Evolutionary conservation across 805 yeast genomes (phyloP), one percentile per base, ranked within the genome.

Genomic region (Cephaloascus fragrans): DNA sequence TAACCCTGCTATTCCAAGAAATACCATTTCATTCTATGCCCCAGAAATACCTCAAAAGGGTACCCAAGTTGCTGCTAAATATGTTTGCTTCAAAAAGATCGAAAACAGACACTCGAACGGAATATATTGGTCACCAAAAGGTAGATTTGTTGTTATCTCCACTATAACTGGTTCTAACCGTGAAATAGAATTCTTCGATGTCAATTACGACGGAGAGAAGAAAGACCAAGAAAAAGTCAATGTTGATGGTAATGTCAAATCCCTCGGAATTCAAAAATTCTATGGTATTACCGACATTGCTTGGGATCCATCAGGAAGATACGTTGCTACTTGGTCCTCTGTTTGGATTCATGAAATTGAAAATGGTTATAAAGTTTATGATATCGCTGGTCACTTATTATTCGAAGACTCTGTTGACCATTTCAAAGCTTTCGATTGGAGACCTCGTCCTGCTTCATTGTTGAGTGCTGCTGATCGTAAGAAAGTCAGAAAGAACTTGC

Each of bases 281-380:
- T 70, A 75, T 40, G 94, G 96, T 45, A 73, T 88, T 64, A 83
- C 95, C 37, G 84, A 83, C 56, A 55, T 88, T 44, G 69, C 79
- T 39, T 93, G 98, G 98, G 98, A 93, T 62, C 90, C 96, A 42
- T 82, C 95, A 38, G 98, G 98, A 50, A 76, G 97, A 63, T 88
- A 71, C 59, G 69, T 90, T 39, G 82, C 90, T 37, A 85, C 83
- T 16, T 84, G 90, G 86, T 86, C 96, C 4, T 83, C 96, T 17
- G 59, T 75, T 34, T 82, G 94, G 86, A 75, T 83, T 49, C 93
- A 84, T 54, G 74, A 80, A 52, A 71, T 84, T 45, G 96, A 86
- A 56, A 87, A 89, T 53, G 98, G 98, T 46, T 93, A 80, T 75
- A 85, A 77, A 59, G 64, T 93, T 47, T 89, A 71, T 65, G 94